phyloP scores from a whole-genome alignment of 2,329 filamentous ascomycete species.

The Aureobasidium lini region DNA sequence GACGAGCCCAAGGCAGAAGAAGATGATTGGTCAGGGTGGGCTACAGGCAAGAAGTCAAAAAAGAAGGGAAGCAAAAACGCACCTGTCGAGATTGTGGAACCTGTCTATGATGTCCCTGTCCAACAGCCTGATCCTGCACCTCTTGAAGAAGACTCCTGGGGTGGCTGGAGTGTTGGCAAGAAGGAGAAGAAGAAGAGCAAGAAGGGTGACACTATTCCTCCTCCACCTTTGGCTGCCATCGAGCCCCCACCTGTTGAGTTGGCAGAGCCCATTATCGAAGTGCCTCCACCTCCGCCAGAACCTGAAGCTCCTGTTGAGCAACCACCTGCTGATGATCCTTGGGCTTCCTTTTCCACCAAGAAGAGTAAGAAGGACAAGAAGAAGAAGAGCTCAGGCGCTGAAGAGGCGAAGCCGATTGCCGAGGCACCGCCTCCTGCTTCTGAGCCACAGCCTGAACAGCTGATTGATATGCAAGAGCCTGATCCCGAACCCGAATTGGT shows the following conservation, averaged over 20 bases:
- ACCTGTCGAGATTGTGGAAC: slow-evolving; percentile 34
- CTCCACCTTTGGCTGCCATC: slow-evolving; percentile 42
- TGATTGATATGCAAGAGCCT: background rate
- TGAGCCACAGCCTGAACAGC: slow-evolving; percentile 18
- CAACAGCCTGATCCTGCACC: slow-evolving; percentile 19
- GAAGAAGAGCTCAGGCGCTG: slow-evolving; percentile 39
- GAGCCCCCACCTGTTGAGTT: slow-evolving; percentile 24
- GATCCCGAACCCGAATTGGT: slow-evolving; percentile 10
- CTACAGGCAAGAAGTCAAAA: slow-evolving; percentile 41
- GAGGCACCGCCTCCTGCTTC: slow-evolving; percentile 18
- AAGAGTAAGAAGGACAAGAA: slow-evolving; percentile 47
- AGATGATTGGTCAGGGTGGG: slow-evolving; percentile 45
- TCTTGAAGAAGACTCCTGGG: slow-evolving; percentile 28
- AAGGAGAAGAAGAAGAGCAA: slow-evolving; percentile 51
- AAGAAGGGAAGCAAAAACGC: slow-evolving; percentile 49
- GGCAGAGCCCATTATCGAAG: slow-evolving; percentile 28
- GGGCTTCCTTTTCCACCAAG: slow-evolving; percentile 28
- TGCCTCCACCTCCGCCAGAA: background rate
- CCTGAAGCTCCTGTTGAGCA: slow-evolving; percentile 16
- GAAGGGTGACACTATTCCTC: slow-evolving; percentile 42
- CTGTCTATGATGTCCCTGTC: slow-evolving; percentile 17
- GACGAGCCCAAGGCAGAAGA: slow-evolving; percentile 44
- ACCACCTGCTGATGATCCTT: slow-evolving; percentile 22
- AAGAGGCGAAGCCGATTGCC: slow-evolving; percentile 27
- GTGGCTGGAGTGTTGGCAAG: slow-evolving; percentile 35